Percentiles rank a stretch among this genome's conserved stretches.
Evolutionary conservation across 805 yeast genomes (phyloP).

Genomic region (Candida taoyuanica): DNA sequence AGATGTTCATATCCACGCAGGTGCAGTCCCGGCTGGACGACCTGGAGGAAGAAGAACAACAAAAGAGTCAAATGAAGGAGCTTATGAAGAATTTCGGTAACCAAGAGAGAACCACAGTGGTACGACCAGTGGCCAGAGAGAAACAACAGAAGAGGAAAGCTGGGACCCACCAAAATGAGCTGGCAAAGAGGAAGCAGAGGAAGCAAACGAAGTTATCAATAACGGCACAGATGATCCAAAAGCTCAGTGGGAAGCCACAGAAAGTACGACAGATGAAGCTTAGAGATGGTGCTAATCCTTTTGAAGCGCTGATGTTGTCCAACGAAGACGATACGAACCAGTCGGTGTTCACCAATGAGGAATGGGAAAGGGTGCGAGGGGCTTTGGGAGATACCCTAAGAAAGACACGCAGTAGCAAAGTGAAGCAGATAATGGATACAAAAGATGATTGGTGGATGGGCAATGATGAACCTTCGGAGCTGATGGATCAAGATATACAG

Average conservation of each 20-base stretch:
- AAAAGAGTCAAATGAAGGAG: neutral
- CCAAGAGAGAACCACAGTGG: neutral
- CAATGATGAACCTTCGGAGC: constrained; percentile 5
- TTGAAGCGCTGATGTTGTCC: neutral
- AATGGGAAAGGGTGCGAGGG: constrained; percentile 4
- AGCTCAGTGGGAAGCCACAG: constrained; percentile 15
- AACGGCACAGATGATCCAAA: constrained; percentile 12
- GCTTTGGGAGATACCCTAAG: neutral
- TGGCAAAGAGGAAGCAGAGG: neutral
- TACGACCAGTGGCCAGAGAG: neutral
- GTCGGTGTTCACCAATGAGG: constrained; percentile 6
- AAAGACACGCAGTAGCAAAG: neutral
- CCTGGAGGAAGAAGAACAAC: constrained; percentile 12
- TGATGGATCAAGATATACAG: neutral
- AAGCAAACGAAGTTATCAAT: constrained; percentile 1
- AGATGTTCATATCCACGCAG: constrained; percentile 22
- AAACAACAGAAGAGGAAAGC: neutral
- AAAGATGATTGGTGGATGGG: constrained; percentile 9
- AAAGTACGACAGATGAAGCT: constrained; percentile 8
- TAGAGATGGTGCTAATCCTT: neutral
- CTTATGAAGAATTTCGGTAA: neutral
- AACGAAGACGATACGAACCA: neutral
- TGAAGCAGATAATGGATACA: neutral
- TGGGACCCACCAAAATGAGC: no score
- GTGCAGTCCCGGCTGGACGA: constrained; percentile 23